These are phyloP conservation scores for Terfezia boudieri DNA, from an alignment of 495 filamentous ascomycete species.

Conservation along the genomic window DNA sequence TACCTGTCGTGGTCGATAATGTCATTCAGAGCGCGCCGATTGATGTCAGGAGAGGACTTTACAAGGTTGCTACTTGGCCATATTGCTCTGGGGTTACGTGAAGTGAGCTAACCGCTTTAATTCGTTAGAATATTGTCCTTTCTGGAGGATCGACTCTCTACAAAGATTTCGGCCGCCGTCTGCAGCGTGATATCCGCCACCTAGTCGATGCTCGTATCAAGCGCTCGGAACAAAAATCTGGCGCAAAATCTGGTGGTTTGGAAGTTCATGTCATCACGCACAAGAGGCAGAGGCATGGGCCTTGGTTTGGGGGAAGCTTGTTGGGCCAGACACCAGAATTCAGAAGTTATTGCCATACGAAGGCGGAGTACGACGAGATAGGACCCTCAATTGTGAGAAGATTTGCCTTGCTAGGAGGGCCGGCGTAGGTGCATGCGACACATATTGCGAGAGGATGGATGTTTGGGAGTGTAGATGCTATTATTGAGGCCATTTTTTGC, in stretches of 20 bases:
- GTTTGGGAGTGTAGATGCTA: no score
- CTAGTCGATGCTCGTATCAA: conserved; percentile 78
- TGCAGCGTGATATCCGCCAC: conserved; percentile 91
- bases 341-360: conserved; percentile 94
- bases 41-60: conserved; percentile 84
- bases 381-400: conserved; percentile 86
- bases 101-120: no score
- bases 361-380: conserved; percentile 85
- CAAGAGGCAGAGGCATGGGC: conserved; percentile 85
- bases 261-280: conserved; percentile 94
- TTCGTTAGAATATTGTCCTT: conserved; percentile 63
- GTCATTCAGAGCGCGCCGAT: conserved; percentile 96
- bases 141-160: conserved; percentile 92
- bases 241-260: conserved; percentile 57
- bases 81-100: no score
- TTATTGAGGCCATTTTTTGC: no score
- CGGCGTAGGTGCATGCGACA: conserved; percentile 22
- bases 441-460: no score
- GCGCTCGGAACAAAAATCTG: conserved; percentile 76
- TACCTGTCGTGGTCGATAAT: conserved; percentile 80
- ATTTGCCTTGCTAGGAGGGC: conserved; percentile 84
- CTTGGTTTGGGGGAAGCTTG: conserved; percentile 94
- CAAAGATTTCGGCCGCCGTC: conserved; percentile 84
- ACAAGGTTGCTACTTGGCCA: conserved; percentile 33
- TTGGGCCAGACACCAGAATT: conserved; percentile 98